Evolutionary conservation across 805 yeast genomes (phyloP), one percentile per base, ranked within the genome.

Genomic region (Saturnispora diversa): DNA sequence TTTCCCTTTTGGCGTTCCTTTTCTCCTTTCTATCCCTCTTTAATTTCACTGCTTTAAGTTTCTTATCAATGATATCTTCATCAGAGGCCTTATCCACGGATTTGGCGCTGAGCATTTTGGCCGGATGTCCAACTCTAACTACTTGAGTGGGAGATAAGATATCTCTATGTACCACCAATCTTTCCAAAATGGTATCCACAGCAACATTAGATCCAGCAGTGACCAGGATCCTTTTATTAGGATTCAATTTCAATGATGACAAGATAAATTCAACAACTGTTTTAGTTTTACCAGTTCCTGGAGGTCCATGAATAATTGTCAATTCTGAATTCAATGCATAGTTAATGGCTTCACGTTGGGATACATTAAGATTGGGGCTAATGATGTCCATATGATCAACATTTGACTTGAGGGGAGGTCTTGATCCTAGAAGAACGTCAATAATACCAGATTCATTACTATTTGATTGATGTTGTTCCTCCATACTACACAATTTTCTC

Each of bases 201-300:
- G 96, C 77, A 12, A 87, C 79, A 56, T 90, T 90, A 0, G 97
- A 87, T 0, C 97, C 95, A 0, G 96, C 97, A 63, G 97, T 88
- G 0, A 90, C 88, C 22, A 90, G 63, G 0, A 90, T 78, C 33
- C 87, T 59, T 17, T 48, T 49, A 12, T 56, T 50, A 5, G 52
- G 52, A 5, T 44, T 36, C 8, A 40, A 15, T 13, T 48, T 49
- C 1, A 76, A 68, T 37, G 86, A 63, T 54, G 88, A 96, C 38
- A 81, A 73, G 27, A 87, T 78, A 6, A 84, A 63, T 52, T 90
- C 97, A 8, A 88, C 77, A 5, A 90, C 51, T 0, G 97, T 88
- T 47, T 80, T 80, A 0, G 97, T 90, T 54, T 81, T 81, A 9
- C 90, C 90, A 0, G 90, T 81, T 3, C 90, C 90, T 1, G 88